Evolutionary conservation across 257 asterid species (phyloP).

Genomic region (Rehmannia glutinosa): DNA sequence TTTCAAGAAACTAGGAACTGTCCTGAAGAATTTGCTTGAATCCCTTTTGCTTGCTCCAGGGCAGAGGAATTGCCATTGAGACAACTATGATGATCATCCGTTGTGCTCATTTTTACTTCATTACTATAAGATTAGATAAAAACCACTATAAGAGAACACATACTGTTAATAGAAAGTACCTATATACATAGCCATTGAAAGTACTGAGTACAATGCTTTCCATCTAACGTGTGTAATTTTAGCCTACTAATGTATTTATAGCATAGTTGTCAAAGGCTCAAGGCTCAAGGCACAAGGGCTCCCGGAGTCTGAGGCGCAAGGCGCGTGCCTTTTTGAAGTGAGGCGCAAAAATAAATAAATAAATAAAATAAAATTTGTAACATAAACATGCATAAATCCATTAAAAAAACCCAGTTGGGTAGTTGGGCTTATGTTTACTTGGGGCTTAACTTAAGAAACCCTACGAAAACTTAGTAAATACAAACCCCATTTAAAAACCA

Average conservation of each 20-base stretch:
- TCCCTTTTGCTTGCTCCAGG: conserved; percentile 29
- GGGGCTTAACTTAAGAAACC: too few relatives aligned
- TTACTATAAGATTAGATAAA: conserved; percentile 19
- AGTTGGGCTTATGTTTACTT: too few relatives aligned
- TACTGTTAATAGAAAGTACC: neutral
- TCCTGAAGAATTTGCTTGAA: conserved; percentile 31
- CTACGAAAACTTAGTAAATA: too few relatives aligned
- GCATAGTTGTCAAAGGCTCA: too few relatives aligned
- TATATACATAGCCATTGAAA: neutral
- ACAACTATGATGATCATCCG: conserved; percentile 7
- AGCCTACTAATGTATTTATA: neutral
- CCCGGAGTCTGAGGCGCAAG: too few relatives aligned
- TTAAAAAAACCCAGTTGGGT: too few relatives aligned
- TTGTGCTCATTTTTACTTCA: conserved; percentile 16
- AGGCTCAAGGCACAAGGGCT: too few relatives aligned
- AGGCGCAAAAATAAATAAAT: too few relatives aligned
- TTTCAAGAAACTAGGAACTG: conserved; percentile 42
- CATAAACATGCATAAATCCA: too few relatives aligned
- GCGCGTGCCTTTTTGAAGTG: too few relatives aligned
- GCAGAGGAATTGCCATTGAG: conserved; percentile 24
- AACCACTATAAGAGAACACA: conserved; percentile 4
- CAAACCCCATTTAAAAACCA: too few relatives aligned
- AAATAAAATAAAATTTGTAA: too few relatives aligned
- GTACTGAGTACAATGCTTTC: neutral
- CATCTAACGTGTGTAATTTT: neutral